A percentile compares a stretch with the other conserved stretches of the same genome.
These are phyloP conservation scores for Talaromyces sp. DNA, from an alignment of 2,329 filamentous ascomycete species.

Conservation along the genomic window DNA sequence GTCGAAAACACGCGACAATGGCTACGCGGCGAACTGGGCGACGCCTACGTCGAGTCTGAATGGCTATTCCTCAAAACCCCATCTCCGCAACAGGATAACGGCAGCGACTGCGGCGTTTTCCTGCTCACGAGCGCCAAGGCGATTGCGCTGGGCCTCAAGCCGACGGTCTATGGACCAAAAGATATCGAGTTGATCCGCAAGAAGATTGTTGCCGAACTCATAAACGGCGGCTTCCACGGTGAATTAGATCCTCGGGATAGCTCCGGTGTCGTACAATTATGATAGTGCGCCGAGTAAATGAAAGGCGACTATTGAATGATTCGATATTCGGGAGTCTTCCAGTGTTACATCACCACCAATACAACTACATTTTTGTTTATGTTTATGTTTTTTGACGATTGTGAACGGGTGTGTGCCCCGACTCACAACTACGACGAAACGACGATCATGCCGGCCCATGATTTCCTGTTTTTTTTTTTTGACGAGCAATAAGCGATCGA, in stretches of 20 bases:
- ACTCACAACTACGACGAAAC: neutral
- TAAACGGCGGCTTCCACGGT: constrained; percentile 44
- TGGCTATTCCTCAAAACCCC: constrained; percentile 41
- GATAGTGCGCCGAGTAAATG: constrained; percentile 9
- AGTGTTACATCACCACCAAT: neutral
- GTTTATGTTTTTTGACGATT: constrained; percentile 19
- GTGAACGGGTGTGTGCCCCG: neutral
- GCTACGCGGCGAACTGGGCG: constrained; percentile 42
- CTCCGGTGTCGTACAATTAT: constrained; percentile 15
- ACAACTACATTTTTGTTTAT: constrained; percentile 5
- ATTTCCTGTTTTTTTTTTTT: neutral
- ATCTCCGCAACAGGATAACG: constrained; percentile 47
- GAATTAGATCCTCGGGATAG: constrained; percentile 36
- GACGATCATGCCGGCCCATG: neutral
- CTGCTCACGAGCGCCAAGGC: constrained; percentile 49
- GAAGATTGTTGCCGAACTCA: constrained; percentile 49
- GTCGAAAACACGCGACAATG: constrained; percentile 39
- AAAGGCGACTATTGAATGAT: neutral
- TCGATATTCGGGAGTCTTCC: neutral
- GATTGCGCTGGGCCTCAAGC: constrained; percentile 44
- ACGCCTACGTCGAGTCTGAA: constrained; percentile 40
- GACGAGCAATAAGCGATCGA: neutral
- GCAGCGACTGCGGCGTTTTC: constrained; percentile 51
- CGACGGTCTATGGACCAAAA: constrained; percentile 38
- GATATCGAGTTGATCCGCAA: constrained; percentile 42